Evolutionary conservation across 1,284 basidiomycete species (phyloP).

Genomic region (Calocybe gambosa): DNA sequence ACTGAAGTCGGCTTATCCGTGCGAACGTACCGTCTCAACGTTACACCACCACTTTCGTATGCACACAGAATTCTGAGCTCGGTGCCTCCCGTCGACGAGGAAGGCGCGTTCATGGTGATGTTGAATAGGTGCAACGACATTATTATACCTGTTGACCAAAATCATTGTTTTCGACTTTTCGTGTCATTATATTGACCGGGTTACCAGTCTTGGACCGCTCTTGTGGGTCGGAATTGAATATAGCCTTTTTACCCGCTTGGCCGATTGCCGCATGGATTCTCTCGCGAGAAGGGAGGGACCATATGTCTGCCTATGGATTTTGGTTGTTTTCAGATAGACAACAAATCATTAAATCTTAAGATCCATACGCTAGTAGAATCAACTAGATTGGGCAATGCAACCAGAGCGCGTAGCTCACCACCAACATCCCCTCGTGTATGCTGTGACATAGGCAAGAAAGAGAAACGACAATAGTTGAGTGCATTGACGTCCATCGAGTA

Average conservation of each 20-base stretch:
- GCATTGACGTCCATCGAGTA: constrained; percentile 82
- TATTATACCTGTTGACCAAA: constrained; percentile 56
- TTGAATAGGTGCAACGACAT: constrained; percentile 76
- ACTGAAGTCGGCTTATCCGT: constrained; percentile 44
- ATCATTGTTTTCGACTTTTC: not conserved
- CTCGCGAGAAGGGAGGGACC: constrained; percentile 57
- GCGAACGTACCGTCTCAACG: constrained; percentile 48
- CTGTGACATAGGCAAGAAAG: constrained; percentile 22
- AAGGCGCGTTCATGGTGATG: constrained; percentile 10
- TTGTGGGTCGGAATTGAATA: constrained; percentile 38
- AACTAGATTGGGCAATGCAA: constrained; percentile 81
- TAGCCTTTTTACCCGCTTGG: constrained; percentile 32
- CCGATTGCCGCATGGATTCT: constrained; percentile 80
- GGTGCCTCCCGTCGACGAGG: constrained; percentile 20
- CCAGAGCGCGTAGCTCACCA: constrained; percentile 33
- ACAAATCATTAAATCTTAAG: not conserved
- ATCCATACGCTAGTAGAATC: constrained; percentile 74
- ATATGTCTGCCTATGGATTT: constrained; percentile 65
- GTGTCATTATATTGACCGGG: constrained; percentile 17
- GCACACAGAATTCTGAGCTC: constrained; percentile 59
- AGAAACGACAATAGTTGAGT: constrained; percentile 84
- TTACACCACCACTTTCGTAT: constrained; percentile 79
- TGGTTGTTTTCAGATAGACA: not conserved
- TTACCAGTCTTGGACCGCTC: constrained; percentile 40
- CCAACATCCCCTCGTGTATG: constrained; percentile 11